Evolutionary conservation across 2,329 filamentous ascomycete species (phyloP).

Genomic region (Claviceps cyperi): DNA sequence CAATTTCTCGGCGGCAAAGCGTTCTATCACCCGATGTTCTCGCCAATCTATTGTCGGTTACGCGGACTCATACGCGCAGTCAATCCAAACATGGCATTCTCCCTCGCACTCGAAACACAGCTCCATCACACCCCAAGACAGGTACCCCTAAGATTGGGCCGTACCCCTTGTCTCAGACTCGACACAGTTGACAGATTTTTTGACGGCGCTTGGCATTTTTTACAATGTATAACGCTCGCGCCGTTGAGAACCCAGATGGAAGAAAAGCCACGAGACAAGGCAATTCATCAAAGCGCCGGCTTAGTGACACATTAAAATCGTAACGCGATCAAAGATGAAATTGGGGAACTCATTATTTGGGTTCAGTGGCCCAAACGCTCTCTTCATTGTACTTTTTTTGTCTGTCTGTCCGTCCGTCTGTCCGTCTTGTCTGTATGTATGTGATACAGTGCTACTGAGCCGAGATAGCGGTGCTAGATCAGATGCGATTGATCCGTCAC

Average conservation of each 20-base stretch:
- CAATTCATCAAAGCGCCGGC: background rate
- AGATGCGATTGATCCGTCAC: background rate
- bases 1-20: no score
- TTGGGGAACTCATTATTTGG: background rate
- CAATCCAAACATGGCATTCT: background rate
- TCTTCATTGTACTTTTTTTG: background rate
- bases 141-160: no score
- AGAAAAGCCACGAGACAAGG: background rate
- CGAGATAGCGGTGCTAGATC: background rate
- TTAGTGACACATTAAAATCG: background rate
- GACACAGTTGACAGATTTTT: background rate
- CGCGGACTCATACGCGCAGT: background rate
- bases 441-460: conserved; percentile 1
- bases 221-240: background rate
- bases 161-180: background rate
- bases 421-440: background rate
- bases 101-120: background rate
- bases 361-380: background rate
- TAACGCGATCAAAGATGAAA: background rate
- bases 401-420: background rate
- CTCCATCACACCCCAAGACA: background rate
- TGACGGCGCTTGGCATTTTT: background rate
- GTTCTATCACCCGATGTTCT: no score
- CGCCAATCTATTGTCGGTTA: no score
- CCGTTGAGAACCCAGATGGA: background rate